Conservation (phyloP, 2,329 filamentous ascomycete species). For the Clonostachys rosea region DNA sequence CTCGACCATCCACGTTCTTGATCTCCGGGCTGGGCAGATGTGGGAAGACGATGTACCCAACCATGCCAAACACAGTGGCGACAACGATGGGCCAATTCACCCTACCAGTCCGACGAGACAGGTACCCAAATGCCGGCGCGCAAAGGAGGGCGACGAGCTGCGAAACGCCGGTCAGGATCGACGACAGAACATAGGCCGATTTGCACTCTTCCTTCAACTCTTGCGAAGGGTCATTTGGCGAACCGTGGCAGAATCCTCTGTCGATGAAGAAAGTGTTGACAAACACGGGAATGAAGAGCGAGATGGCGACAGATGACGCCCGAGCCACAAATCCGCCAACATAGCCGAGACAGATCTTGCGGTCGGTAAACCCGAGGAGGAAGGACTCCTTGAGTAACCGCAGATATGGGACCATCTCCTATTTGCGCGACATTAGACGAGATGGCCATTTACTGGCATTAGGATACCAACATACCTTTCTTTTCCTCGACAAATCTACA, state of each 20-base stretch:
- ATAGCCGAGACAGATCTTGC: slow-evolving; percentile 81
- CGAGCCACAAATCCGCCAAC: slow-evolving; percentile 92
- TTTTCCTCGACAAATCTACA: not conserved
- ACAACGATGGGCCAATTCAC: slow-evolving; percentile 72
- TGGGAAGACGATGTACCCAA: slow-evolving; percentile 75
- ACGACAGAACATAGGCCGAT: slow-evolving; percentile 81
- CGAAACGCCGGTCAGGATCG: slow-evolving; percentile 82
- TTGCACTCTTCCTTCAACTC: slow-evolving; percentile 84
- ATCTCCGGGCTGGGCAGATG: slow-evolving; percentile 74
- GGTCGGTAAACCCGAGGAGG: slow-evolving; percentile 67
- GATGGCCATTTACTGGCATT: no score
- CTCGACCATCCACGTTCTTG: slow-evolving; percentile 55
- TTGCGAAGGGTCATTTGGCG: slow-evolving; percentile 56
- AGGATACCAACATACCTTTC: not conserved
- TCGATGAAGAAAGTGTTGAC: slow-evolving; percentile 87
- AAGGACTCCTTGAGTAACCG: slow-evolving; percentile 59
- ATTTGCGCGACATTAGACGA: not conserved
- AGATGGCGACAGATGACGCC: slow-evolving; percentile 91
- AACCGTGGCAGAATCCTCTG: slow-evolving; percentile 72
- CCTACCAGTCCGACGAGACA: slow-evolving; percentile 63
- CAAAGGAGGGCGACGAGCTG: slow-evolving; percentile 82
- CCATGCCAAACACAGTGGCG: slow-evolving; percentile 67
- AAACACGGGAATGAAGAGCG: slow-evolving; percentile 88
- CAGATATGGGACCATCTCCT: slow-evolving; percentile 48
- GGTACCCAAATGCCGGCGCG: slow-evolving; percentile 82